A percentile compares a stretch with the other conserved stretches of the same genome.
These are phyloP conservation scores for Eucalyptus pauciflora DNA, from an alignment of 345 rosid genomes.

Conservation along the genomic window DNA sequence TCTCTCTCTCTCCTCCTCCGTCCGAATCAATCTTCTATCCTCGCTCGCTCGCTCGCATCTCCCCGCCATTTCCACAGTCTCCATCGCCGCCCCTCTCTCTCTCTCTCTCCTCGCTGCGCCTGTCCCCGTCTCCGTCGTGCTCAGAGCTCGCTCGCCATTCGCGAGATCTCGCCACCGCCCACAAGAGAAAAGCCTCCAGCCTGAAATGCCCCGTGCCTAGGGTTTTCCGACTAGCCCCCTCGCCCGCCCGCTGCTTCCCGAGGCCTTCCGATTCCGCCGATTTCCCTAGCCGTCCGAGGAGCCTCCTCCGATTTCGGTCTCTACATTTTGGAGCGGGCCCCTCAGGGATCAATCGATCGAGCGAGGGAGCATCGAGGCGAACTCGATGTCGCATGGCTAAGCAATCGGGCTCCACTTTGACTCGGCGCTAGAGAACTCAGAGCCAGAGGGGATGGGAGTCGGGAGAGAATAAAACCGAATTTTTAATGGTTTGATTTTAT, in stretches of 20 bases:
- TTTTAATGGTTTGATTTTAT: too few species aligned
- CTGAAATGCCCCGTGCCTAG: background rate
- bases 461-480: too few species aligned
- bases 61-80: background rate
- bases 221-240: background rate
- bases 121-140: background rate
- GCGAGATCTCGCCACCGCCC: background rate
- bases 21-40: background rate
- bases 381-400: constrained; percentile 52
- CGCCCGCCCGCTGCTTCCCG: background rate
- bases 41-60: background rate
- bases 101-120: background rate
- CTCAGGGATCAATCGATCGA: background rate
- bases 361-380: background rate
- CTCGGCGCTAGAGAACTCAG: constrained; percentile 67
- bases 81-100: background rate
- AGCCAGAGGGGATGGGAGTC: too few species aligned
- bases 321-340: background rate
- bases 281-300: background rate
- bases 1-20: background rate
- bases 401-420: constrained; percentile 95
- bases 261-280: background rate
- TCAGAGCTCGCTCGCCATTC: background rate
- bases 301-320: background rate
- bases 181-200: background rate